phyloP scores from a whole-genome alignment of 306 rosid genomes.

The Oxytropis ochrocephala region DNA sequence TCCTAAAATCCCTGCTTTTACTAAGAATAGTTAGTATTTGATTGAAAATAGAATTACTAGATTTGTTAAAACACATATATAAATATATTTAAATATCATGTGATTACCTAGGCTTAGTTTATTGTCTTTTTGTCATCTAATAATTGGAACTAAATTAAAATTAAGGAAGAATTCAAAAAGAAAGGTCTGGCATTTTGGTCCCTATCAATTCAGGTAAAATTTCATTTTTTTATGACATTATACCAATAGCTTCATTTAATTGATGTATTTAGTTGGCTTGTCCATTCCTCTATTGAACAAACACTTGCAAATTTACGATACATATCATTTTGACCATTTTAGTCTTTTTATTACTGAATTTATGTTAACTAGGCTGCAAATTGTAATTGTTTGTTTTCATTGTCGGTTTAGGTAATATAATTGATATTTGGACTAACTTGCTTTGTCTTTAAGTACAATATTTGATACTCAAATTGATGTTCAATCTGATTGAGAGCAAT shows the following conservation, averaged over 20 bases:
- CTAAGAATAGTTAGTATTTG: background rate
- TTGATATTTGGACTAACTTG: slow-evolving; percentile 12
- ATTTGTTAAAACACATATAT: background rate
- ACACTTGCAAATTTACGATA: slow-evolving; percentile 1
- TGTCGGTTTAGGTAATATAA: background rate
- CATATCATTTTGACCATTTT: slow-evolving; percentile 2
- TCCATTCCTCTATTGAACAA: slow-evolving; percentile 11
- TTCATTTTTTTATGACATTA: slow-evolving; percentile 18
- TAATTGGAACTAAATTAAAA: background rate
- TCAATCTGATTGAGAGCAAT: background rate
- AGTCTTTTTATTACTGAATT: background rate
- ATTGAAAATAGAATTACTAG: background rate
- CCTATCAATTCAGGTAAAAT: slow-evolving; percentile 25
- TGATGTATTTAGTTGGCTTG: slow-evolving; percentile 9
- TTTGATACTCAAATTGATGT: background rate
- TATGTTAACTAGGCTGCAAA: background rate
- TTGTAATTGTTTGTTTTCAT: background rate
- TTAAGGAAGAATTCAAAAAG: background rate
- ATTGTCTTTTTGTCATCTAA: background rate
- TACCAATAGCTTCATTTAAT: slow-evolving; percentile 11
- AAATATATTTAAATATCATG: background rate
- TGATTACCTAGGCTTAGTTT: background rate
- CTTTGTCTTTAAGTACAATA: slow-evolving; percentile 11
- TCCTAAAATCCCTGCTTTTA: background rate
- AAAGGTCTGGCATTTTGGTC: background rate